Evolutionary conservation across 352 stramenopile genomes (phyloP).

Genomic region (Globisporangium recalcitrans): DNA sequence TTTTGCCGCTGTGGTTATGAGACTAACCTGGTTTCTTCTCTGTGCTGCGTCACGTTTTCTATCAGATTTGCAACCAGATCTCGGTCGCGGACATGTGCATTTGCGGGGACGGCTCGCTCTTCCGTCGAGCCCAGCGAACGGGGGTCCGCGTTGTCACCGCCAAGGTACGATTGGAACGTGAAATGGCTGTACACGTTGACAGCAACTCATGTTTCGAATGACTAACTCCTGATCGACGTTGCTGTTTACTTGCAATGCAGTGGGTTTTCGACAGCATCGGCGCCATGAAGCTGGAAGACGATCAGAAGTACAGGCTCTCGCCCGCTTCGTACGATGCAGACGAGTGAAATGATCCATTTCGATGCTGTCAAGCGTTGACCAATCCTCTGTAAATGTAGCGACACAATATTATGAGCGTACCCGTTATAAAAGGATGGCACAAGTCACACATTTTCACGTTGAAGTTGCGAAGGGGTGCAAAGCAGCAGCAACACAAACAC

Average conservation of each 20-base stretch:
- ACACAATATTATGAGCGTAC: background rate
- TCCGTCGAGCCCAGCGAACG: conserved; percentile 48
- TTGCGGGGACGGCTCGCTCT: conserved; percentile 57
- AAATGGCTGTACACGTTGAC: background rate
- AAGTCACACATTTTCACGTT: background rate
- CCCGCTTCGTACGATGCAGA: conserved; percentile 1
- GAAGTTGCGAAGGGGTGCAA: background rate
- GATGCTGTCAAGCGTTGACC: too few species aligned
- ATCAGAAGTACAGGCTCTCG: conserved; percentile 24
- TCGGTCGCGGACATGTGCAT: conserved; percentile 59
- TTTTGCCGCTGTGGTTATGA: background rate
- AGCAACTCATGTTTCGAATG: too few species aligned
- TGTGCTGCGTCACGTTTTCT: conserved; percentile 6
- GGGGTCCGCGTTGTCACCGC: conserved; percentile 53
- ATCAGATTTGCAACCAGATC: conserved; percentile 71
- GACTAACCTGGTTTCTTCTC: background rate
- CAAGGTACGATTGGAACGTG: conserved; percentile 36
- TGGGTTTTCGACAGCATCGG: conserved; percentile 81
- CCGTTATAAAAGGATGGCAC: background rate
- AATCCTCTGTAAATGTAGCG: too few species aligned
- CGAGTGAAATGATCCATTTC: conserved; percentile 10
- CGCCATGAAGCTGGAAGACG: conserved; percentile 50
- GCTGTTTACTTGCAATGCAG: conserved; percentile 12
- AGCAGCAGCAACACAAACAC: background rate
- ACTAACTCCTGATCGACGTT: background rate